Evolutionary conservation across 2,329 filamentous ascomycete species (phyloP), one percentile per base, ranked within the genome.

Genomic region (Colletotrichum paranaense): DNA sequence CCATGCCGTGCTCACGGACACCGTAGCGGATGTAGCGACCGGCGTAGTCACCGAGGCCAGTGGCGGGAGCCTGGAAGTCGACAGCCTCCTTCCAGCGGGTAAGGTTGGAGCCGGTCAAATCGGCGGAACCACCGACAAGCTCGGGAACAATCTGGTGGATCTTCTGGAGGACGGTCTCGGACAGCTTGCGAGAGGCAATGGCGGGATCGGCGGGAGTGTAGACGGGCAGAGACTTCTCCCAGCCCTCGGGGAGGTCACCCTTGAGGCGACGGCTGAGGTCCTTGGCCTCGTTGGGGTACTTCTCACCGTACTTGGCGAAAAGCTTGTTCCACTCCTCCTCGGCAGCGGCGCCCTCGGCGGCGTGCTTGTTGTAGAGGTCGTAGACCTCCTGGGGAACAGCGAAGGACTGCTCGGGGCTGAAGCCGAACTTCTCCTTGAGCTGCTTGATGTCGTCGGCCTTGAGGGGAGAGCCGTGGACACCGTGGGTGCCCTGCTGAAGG

Each of bases 101-200:
- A 88, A 98, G 93, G 91, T 99, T 99, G 83, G 97, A 98, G 82
- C 95, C 95, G 83, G 97, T 99, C 89, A 99, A 86, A 90, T 99
- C 97, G 79, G 97, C 97, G 77, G 97, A 99, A 80, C 97, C 97
- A 83, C 96, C 97, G 75, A 99, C 86, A 72, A 99, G 92, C 86
- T 98, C 97, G 77, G 97, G 97, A 68, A 99, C 82, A 77, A 88
- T 91, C 64, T 89, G 86, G 88, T 97, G 91, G 80, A 99, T 92
- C 85, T 95, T 96, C 88, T 93, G 89, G 77, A 99, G 92, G 72
- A 98, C 95, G 74, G 90, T 93, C 91, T 99, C 96, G 77, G 96
- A 98, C 73, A 98, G 93, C 90, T 98, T 99, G 83, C 97, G 93
- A 78, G 96, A 97, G 77, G 97, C 97, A 77, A 97, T 89, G 72